Evolutionary conservation across 2,329 filamentous ascomycete species (phyloP), one percentile per base, ranked within the genome.

Genomic region (Pseudogymnoascus sp.): DNA sequence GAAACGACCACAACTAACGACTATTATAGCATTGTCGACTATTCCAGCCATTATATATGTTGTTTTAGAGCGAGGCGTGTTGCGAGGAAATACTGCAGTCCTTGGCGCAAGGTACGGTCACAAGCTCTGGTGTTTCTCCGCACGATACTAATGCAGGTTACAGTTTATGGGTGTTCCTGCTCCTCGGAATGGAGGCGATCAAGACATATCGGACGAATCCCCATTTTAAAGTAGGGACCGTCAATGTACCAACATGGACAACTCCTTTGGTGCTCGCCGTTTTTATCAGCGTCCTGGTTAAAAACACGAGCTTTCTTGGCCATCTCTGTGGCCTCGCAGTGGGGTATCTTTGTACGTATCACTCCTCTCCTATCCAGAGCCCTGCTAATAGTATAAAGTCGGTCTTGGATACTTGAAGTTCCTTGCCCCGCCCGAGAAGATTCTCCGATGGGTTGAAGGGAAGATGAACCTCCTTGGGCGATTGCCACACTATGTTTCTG

Each of bases 161-260:
- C 67, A 96, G 92, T 74, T 83, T 97, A 63, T 97, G 93, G 91
- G 88, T 96, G 0, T 97, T 97, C 74, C 82, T 96, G 25, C 82
- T 99, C 21, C 81, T 97, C 37, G 88, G 87, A 44, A 85, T 89
- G 67, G 93, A 97, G 75, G 87, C 91, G 5, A 89, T 97, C 67
- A 90, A 92, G 73, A 92, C 90, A 2, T 93, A 89, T 75, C 87
- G 86, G 69, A 81, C 85, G 33, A 92, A 96, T 72, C 94, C 94
- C 0, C 82, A 88, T 72, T 87, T 97, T 68, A 83, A 81, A 23
- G 78, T 88, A 64, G 80, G 76, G 42, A 80, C 80, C 6, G 77
- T 81, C 61, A 79, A 90, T 68, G 91, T 99, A 64, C 93, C 94
- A 2, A 97, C 92, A 0, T 97, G 93, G 92, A 90, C 87, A 6